A percentile compares a stretch with the other conserved stretches of the same genome.
These are phyloP conservation scores for Aegilops sharonensis DNA, from an alignment of 176 grass and related monocot species.

Conservation along the genomic window DNA sequence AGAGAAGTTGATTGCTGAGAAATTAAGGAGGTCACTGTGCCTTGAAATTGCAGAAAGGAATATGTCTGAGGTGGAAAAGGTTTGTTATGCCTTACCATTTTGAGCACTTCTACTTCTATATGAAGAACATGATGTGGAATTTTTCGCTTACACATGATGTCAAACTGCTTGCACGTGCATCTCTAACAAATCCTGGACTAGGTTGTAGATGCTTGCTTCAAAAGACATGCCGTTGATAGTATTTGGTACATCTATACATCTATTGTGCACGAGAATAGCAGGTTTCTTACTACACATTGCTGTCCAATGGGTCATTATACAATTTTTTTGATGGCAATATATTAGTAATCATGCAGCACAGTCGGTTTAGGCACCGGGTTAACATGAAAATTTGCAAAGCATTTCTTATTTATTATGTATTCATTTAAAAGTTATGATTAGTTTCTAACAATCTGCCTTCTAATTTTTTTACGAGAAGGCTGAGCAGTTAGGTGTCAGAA, in stretches of 20 bases:
- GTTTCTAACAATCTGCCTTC: constrained; percentile 8
- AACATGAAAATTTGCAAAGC: not conserved
- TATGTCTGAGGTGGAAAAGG: constrained; percentile 16
- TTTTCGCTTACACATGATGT: not conserved
- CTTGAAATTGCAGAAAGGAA: constrained; percentile 33
- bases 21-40: constrained; percentile 27
- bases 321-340: not conserved
- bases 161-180: not conserved
- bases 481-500: constrained; percentile 12
- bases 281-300: not conserved
- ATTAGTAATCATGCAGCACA: not conserved
- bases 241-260: not conserved
- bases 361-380: not conserved
- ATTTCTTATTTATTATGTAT: not conserved
- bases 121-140: not conserved
- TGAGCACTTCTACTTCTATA: not conserved
- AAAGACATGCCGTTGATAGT: not conserved
- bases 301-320: not conserved
- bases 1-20: constrained; percentile 6
- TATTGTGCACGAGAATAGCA: not conserved
- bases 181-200: not conserved
- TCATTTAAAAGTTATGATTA: not conserved
- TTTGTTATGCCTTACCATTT: constrained; percentile 26
- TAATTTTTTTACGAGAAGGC: constrained; percentile 14
- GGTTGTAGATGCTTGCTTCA: not conserved